Evolutionary conservation across 2,329 filamentous ascomycete species (phyloP).

Genomic region (Cordyceps fumosorosea): DNA sequence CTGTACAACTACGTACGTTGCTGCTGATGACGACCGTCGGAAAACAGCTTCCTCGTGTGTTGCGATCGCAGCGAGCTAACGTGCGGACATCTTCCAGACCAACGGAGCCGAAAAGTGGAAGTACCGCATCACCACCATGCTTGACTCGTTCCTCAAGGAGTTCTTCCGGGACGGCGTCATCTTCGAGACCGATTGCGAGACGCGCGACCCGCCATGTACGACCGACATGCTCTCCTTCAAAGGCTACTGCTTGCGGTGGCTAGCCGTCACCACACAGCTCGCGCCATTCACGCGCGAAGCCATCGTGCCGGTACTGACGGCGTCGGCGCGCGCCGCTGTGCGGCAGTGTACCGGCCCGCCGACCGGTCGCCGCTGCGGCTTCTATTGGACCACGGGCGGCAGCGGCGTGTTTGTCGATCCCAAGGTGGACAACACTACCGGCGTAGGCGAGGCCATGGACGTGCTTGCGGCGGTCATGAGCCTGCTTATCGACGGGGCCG

Average conservation of each 20-base stretch:
- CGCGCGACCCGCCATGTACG: conserved; percentile 37
- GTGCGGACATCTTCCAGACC: conserved; percentile 12
- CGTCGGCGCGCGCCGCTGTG: conserved; percentile 43
- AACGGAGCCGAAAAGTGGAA: conserved; percentile 41
- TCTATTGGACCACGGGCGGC: conserved; percentile 44
- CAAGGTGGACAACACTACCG: conserved; percentile 45
- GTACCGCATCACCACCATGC: conserved; percentile 35
- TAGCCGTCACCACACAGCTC: conserved; percentile 41
- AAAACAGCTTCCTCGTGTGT: too few species aligned
- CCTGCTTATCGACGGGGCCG: conserved; percentile 36
- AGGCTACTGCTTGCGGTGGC: conserved; percentile 45
- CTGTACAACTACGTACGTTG: conserved; percentile 47
- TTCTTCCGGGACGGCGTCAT: conserved; percentile 49
- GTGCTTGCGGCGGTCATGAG: conserved; percentile 49
- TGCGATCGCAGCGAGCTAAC: neutral
- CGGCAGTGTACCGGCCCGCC: conserved; percentile 40
- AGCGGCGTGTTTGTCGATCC: conserved; percentile 33
- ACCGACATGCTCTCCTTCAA: conserved; percentile 54
- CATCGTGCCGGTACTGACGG: conserved; percentile 40
- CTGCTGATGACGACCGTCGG: neutral
- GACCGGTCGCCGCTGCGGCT: conserved; percentile 39
- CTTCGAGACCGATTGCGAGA: conserved; percentile 54
- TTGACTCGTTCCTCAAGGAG: conserved; percentile 35
- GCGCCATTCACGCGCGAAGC: conserved; percentile 39
- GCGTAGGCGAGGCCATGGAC: conserved; percentile 54